Conservation (phyloP, 2,329 filamentous ascomycete genomes). For the Monilinia vaccinii-corymbosi region DNA sequence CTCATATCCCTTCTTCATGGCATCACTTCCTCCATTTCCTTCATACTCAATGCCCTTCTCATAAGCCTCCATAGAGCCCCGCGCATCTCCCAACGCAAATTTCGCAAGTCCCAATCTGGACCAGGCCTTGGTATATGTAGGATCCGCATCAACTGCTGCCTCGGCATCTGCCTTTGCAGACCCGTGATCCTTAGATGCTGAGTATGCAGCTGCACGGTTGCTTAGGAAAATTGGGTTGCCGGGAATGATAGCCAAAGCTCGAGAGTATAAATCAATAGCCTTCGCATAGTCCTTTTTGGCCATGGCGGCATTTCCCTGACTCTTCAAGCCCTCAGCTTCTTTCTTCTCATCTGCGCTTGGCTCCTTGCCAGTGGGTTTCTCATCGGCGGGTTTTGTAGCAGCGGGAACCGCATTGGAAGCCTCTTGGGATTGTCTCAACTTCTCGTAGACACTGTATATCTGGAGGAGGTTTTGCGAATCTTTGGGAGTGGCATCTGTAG, state of each 20-base stretch:
- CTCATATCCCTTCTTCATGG: conserved; percentile 96
- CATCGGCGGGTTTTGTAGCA: conserved; percentile 36
- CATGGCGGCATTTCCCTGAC: conserved; percentile 89
- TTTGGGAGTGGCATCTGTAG: conserved; percentile 67
- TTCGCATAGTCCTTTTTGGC: conserved; percentile 77
- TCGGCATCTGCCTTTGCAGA: conserved; percentile 82
- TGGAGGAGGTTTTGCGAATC: conserved; percentile 79
- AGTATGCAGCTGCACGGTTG: conserved; percentile 92
- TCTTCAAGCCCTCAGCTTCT: conserved; percentile 82
- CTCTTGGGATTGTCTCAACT: conserved; percentile 53
- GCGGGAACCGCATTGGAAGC: conserved; percentile 32
- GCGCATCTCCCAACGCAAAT: conserved; percentile 84
- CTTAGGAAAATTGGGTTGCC: conserved; percentile 93
- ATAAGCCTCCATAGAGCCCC: conserved; percentile 92
- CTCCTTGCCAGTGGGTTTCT: conserved; percentile 31
- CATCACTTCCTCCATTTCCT: conserved; percentile 86
- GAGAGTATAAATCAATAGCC: conserved; percentile 80
- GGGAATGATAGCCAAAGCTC: conserved; percentile 73
- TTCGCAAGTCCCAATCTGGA: conserved; percentile 82
- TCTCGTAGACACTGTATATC: conserved; percentile 96
- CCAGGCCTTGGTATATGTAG: conserved; percentile 96
- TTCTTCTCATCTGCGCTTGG: conserved; percentile 51
- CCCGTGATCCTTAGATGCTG: conserved; percentile 73
- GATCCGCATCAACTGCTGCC: conserved; percentile 78
- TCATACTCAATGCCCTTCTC: conserved; percentile 86